Evolutionary conservation across 768 basidiomycete genomes (phyloP).

Genomic region (Saitozyma sp.): DNA sequence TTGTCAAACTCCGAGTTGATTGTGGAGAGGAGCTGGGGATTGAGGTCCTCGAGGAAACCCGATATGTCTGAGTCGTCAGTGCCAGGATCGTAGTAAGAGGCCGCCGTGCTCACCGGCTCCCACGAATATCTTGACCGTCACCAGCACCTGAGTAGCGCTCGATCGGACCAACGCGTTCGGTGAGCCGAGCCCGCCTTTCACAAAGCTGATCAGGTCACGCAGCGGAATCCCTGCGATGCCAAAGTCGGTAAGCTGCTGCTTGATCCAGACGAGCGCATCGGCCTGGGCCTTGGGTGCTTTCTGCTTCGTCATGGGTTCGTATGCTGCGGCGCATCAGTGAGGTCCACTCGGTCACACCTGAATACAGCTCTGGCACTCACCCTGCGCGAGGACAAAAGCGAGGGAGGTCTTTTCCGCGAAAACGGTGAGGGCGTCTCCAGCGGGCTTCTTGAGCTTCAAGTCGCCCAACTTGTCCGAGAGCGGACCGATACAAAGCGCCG

Average conservation of each 20-base stretch:
- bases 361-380: constrained; percentile 55
- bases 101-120: constrained; percentile 66
- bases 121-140: constrained; percentile 87
- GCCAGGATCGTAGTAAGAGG: neutral
- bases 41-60: constrained; percentile 88
- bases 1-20: constrained; percentile 93
- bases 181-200: constrained; percentile 82
- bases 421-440: constrained; percentile 75
- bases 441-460: constrained; percentile 92
- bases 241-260: constrained; percentile 80
- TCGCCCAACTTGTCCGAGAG: constrained; percentile 94
- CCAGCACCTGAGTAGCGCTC: constrained; percentile 87
- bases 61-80: constrained; percentile 68
- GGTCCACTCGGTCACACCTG: neutral
- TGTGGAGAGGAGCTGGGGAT: constrained; percentile 85
- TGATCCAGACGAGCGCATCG: constrained; percentile 86
- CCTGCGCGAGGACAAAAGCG: constrained; percentile 89
- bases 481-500: constrained; percentile 76
- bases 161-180: constrained; percentile 92
- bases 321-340: constrained; percentile 60
- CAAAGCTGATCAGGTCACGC: constrained; percentile 80
- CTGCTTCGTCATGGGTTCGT: constrained; percentile 88
- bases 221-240: constrained; percentile 84
- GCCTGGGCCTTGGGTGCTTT: constrained; percentile 97
- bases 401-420: constrained; percentile 92